Evolutionary conservation across 2,329 filamentous ascomycete species (phyloP).

Genomic region (Erysiphe pisi): DNA sequence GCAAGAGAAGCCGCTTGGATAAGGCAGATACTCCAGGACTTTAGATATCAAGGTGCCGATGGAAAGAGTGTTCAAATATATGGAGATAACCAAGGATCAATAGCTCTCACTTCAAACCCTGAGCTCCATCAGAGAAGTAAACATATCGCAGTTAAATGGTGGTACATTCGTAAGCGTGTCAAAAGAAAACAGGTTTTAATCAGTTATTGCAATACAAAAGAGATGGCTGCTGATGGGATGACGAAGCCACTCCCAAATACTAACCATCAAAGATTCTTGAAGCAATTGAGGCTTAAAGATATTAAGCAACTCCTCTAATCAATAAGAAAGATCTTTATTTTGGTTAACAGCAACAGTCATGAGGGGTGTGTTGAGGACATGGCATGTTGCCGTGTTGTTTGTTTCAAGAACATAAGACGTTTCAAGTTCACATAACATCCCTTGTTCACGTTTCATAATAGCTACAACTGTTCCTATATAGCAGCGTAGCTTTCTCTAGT

Average conservation of each 20-base stretch:
- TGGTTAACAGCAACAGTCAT: not conserved
- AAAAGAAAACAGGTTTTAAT: not conserved
- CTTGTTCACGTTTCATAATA: no score
- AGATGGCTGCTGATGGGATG: constrained; percentile 25
- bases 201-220: constrained; percentile 10
- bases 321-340: not conserved
- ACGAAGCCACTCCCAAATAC: not conserved
- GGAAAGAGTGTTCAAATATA: not conserved
- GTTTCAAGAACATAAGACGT: no score
- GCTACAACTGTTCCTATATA: no score
- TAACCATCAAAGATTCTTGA: not conserved
- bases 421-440: no score
- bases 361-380: not conserved
- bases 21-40: not conserved
- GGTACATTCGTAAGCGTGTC: constrained; percentile 14
- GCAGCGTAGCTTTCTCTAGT: no score
- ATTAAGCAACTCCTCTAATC: not conserved
- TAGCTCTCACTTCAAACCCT: constrained; percentile 11
- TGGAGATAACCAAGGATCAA: constrained; percentile 19
- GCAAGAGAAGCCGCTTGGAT: constrained; percentile 8
- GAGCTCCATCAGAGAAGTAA: constrained; percentile 13
- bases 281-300: not conserved
- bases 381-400: not conserved
- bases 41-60: not conserved
- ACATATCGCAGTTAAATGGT: constrained; percentile 23